Percentiles rank a stretch among this genome's conserved stretches.
Conservation (phyloP, 768 basidiomycete species). For the Boletales sp. region DNA sequence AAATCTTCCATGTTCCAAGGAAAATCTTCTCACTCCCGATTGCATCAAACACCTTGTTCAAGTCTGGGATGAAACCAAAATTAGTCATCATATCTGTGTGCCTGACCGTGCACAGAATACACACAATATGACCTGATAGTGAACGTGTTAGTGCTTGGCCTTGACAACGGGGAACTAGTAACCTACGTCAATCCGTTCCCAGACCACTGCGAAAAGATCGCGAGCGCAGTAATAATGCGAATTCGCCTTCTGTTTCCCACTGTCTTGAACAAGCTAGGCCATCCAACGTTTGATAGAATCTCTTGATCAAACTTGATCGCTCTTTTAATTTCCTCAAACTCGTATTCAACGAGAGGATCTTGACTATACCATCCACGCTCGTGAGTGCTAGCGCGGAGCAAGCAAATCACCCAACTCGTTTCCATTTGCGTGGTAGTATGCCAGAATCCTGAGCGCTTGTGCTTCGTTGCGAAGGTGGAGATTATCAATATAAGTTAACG, state of each 20-base stretch:
- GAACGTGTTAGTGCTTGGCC: no score
- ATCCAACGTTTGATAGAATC: constrained; percentile 40
- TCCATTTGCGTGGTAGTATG: constrained; percentile 41
- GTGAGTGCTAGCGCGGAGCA: no score
- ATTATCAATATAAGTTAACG: no score
- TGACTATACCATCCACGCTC: not conserved
- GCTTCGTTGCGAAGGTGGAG: constrained; percentile 20
- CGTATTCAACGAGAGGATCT: constrained; percentile 49
- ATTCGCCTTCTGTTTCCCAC: constrained; percentile 53
- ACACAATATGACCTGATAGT: no score
- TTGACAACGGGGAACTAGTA: constrained; percentile 19
- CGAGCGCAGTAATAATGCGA: constrained; percentile 51
- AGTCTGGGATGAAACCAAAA: no score
- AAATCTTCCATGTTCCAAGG: no score
- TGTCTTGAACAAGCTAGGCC: constrained; percentile 43
- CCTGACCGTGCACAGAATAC: no score
- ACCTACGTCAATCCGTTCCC: constrained; percentile 45
- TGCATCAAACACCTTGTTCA: no score
- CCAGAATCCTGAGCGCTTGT: constrained; percentile 33
- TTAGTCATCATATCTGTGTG: no score
- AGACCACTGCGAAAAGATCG: constrained; percentile 58
- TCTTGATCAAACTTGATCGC: constrained; percentile 45
- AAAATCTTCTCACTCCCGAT: no score
- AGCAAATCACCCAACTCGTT: constrained; percentile 28
- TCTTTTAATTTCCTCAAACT: constrained; percentile 63